Conservation (phyloP, 768 basidiomycete genomes). For the Daedalea quercina region DNA sequence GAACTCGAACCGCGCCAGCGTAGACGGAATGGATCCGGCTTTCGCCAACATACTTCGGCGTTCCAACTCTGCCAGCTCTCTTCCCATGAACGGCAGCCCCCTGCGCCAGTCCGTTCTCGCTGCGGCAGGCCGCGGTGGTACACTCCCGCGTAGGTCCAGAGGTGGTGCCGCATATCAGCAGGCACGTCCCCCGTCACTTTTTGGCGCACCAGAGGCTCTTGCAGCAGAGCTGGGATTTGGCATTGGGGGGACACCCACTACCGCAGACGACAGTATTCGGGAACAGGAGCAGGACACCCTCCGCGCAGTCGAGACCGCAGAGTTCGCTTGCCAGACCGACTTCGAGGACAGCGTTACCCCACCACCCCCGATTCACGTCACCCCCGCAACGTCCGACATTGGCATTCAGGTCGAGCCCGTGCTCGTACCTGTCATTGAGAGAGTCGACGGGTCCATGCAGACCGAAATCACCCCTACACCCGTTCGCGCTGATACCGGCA, state of each 20-base stretch:
- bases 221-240: conserved; percentile 47
- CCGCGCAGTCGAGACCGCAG: conserved; percentile 38
- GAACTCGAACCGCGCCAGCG: conserved; percentile 58
- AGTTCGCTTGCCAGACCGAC: conserved; percentile 66
- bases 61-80: conserved; percentile 32
- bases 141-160: conserved; percentile 45
- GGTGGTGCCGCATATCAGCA: conserved; percentile 69
- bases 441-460: conserved; percentile 24
- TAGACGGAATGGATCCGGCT: conserved; percentile 83
- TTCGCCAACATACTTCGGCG: conserved; percentile 77
- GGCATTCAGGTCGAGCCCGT: conserved; percentile 28
- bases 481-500: conserved; percentile 38
- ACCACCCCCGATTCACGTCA: conserved; percentile 19
- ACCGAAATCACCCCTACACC: conserved; percentile 21
- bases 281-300: conserved; percentile 28
- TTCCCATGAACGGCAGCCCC: conserved; percentile 48
- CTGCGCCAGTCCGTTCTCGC: conserved; percentile 52
- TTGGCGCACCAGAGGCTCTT: conserved; percentile 67
- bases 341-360: conserved; percentile 30
- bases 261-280: conserved; percentile 32
- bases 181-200: conserved; percentile 60
- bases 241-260: conserved; percentile 25
- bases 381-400: conserved; percentile 25
- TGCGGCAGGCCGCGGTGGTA: conserved; percentile 41
- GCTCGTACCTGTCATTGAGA: conserved; percentile 13